Conservation (phyloP, 140 eudicot species). For the Senecio squalidus region DNA sequence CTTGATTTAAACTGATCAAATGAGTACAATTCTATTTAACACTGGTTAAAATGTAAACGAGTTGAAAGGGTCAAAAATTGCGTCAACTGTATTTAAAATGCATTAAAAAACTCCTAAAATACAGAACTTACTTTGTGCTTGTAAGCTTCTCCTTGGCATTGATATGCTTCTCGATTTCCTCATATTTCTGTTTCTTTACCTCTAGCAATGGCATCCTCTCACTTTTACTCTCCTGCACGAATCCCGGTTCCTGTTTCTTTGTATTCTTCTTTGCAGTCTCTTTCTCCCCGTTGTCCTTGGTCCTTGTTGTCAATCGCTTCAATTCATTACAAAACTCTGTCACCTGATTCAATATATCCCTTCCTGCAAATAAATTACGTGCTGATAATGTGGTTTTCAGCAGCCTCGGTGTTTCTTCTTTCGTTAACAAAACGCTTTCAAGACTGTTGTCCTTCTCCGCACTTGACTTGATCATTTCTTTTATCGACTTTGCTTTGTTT, state of each 20-base stretch:
- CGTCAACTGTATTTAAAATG: not conserved
- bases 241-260: constrained; percentile 24
- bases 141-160: constrained; percentile 41
- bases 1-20: too few relatives aligned
- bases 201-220: constrained; percentile 79
- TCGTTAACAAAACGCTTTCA: constrained; percentile 13
- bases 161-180: constrained; percentile 24
- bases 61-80: not conserved
- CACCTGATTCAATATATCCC: constrained; percentile 59
- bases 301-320: constrained; percentile 62
- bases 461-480: constrained; percentile 64
- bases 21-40: too few relatives aligned
- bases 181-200: constrained; percentile 37
- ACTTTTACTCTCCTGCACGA: constrained; percentile 29
- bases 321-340: constrained; percentile 79
- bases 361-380: constrained; percentile 66
- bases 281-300: constrained; percentile 33
- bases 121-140: constrained; percentile 43
- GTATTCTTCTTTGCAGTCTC: constrained; percentile 16
- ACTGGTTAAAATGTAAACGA: not conserved
- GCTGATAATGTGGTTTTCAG: constrained; percentile 70
- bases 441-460: constrained; percentile 44
- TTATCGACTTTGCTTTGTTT: constrained; percentile 21
- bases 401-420: constrained; percentile 38
- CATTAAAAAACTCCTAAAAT: not conserved